phyloP scores from a whole-genome alignment of 805 yeast genomes.

The Diddensiella transvaalensis region DNA sequence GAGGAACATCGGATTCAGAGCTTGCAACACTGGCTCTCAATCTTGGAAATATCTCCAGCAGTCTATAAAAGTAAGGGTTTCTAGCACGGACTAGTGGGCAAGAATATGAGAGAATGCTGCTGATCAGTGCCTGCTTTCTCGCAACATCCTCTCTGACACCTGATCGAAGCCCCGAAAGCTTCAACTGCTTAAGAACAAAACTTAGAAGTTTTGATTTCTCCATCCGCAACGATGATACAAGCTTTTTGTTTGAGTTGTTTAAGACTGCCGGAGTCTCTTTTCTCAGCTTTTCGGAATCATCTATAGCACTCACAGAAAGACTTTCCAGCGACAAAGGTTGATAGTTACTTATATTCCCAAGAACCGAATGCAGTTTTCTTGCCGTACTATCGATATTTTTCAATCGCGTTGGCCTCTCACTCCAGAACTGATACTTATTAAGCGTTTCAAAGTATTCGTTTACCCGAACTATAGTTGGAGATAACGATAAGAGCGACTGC shows the following conservation, averaged over 20 bases:
- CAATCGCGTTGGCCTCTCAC: constrained; percentile 53
- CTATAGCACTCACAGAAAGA: constrained; percentile 51
- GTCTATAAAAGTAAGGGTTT: constrained; percentile 59
- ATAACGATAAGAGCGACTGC: constrained; percentile 33
- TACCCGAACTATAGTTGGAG: not conserved
- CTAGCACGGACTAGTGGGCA: constrained; percentile 42
- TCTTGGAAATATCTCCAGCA: constrained; percentile 78
- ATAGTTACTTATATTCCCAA: constrained; percentile 34
- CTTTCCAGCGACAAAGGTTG: constrained; percentile 48
- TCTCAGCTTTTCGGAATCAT: constrained; percentile 58
- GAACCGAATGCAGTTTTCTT: constrained; percentile 53
- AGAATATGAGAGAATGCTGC: constrained; percentile 55
- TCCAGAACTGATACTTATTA: constrained; percentile 38
- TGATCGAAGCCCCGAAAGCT: constrained; percentile 70
- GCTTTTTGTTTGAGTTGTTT: constrained; percentile 72
- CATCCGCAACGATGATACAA: constrained; percentile 65
- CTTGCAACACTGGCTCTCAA: constrained; percentile 60
- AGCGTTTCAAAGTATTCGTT: constrained; percentile 22
- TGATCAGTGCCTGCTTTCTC: constrained; percentile 57
- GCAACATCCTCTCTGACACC: constrained; percentile 64
- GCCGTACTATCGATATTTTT: constrained; percentile 48
- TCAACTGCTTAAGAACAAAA: constrained; percentile 69
- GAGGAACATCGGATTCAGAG: constrained; percentile 72
- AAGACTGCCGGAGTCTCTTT: constrained; percentile 72
- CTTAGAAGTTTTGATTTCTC: constrained; percentile 78